phyloP scores from a whole-genome alignment of 75 land plant species.

The Selaginella tamariscina region DNA sequence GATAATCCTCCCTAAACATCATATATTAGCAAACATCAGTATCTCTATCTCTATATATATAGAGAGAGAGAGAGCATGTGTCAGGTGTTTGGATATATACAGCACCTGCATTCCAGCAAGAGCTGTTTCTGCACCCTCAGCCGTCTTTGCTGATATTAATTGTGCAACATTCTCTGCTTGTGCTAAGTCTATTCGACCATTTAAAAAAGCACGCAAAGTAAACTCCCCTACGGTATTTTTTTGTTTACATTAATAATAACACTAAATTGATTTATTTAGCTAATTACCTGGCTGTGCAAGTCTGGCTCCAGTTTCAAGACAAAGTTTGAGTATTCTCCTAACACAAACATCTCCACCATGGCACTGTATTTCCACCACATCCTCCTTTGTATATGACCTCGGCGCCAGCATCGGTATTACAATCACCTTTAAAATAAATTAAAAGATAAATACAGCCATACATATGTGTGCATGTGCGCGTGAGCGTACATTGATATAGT shows the following conservation, averaged over 20 bases:
- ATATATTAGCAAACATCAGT: too few species aligned
- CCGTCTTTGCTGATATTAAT: slow-evolving; percentile 68
- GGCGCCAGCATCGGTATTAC: slow-evolving; percentile 94
- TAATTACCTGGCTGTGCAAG: slow-evolving; percentile 86
- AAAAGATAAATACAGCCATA: not conserved
- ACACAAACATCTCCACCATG: slow-evolving; percentile 94
- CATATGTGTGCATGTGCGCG: too few species aligned
- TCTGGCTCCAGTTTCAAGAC: slow-evolving; percentile 88
- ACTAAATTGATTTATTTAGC: too few species aligned
- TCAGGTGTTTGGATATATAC: too few species aligned
- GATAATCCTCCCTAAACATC: slow-evolving; percentile 88
- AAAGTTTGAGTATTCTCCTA: slow-evolving; percentile 62
- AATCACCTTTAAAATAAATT: slow-evolving; percentile 42
- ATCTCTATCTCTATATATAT: too few species aligned
- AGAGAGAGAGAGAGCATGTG: too few species aligned
- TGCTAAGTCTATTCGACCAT: slow-evolving; percentile 93
- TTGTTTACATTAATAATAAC: not conserved
- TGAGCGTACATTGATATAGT: too few species aligned
- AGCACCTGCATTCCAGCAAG: slow-evolving; percentile 90
- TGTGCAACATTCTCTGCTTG: slow-evolving; percentile 89
- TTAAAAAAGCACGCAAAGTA: slow-evolving; percentile 70
- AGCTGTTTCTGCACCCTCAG: slow-evolving; percentile 76
- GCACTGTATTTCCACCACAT: slow-evolving; percentile 94
- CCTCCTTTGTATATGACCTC: slow-evolving; percentile 88
- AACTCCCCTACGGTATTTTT: not conserved